Base-by-base conservation (phyloP, 1,284 basidiomycete species). In the Boletus smithii region DNA sequence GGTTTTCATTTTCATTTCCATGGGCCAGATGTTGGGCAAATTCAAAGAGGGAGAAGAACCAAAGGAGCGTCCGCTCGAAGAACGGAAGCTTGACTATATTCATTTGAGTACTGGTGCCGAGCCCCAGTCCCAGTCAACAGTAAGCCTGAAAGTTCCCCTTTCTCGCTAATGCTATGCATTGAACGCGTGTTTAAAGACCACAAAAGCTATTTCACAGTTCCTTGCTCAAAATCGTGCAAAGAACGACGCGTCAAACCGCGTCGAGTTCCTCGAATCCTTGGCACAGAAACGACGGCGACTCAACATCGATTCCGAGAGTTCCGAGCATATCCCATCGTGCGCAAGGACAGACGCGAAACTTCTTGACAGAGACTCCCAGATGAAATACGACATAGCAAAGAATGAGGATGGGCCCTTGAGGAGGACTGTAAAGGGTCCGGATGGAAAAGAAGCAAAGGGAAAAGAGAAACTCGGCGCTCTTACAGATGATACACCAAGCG, bases 301-400 rank as follows among this genome's bases (percentile, higher is more conserved):
- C 7, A 55, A 61, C 17, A 26, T 66, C 14, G 60, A 66, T 52
- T 51, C 59, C 51, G 66, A 60, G 23, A 54, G 55, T 5, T 46
- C 55, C 7, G 64, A 65, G 5, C 44, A 54, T 46, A 36, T 57
- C 58, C 26, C 73, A 2, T 85, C 85, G 6, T 88, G 85, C 55
- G 86, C 87, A 13, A 79, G 87, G 4, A 77, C 78, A 3, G 84
- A 88, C 52, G 83, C 86, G 22, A 85, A 80, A 59, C 68, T 73
- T 0, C 69, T 88, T 29, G 78, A 90, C 59, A 71, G 88, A 41
- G 83, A 88, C 47, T 66, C 78, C 0, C 88, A 89, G 60, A 88
- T 90, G 74, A 86, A 85, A 62, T 89, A 88, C 53, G 87, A 90
- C 60, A 84, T 90, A 48, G 83, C 83, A 20, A 86, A 81, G 65